Base-by-base conservation (phyloP, 73 alveolate species). In the Vitrella brassicaformis region DNA sequence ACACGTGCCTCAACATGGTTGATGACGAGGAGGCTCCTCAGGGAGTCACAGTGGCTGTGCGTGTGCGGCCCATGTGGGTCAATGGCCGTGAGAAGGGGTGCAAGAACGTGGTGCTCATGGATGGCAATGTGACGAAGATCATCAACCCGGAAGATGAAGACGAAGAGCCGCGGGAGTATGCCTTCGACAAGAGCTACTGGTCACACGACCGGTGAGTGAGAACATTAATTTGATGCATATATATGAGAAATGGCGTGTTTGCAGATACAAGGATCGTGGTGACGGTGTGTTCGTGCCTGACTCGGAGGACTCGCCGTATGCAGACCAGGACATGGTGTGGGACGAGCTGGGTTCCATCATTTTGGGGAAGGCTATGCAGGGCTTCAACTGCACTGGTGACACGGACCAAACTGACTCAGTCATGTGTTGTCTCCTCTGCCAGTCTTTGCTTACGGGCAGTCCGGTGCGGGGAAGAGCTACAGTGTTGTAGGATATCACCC, bases 381-480 rank as follows among this genome's bases (percentile, higher is more conserved):
- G 98, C 65, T 92, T 90, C 85, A 94, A 92, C 79, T 92, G 98
- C 85, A 74, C 81, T 19, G 81, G 66, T 66, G 26, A 14, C 27
- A 14, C 28, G 10, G 26, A 8, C 18, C 18, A 18, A 10, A 18
- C 1, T 14, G 68, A 8, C 18, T 56, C 30, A 8, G 26, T 56
- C 18, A 1, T 4, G 1, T 56, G 7, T 56, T 56, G 29, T 56
- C 30, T 22, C 30, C 26, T 1, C 10, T 14, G 28, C 28, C 93
- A 67, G 73, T 89, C 73, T 91, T 92, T 67, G 98, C 98, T 0
- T 92, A 92, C 69, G 98, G 97, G 25, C 94, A 92, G 75, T 90
- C 98, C 0, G 98, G 98, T 31, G 69, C 90, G 70, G 98, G 98
- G 28, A 92, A 92, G 84, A 80, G 92, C 47, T 92, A 92, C 76